phyloP scores from a whole-genome alignment of 139 green algal genomes.

The Chlamydomonas sp. region DNA sequence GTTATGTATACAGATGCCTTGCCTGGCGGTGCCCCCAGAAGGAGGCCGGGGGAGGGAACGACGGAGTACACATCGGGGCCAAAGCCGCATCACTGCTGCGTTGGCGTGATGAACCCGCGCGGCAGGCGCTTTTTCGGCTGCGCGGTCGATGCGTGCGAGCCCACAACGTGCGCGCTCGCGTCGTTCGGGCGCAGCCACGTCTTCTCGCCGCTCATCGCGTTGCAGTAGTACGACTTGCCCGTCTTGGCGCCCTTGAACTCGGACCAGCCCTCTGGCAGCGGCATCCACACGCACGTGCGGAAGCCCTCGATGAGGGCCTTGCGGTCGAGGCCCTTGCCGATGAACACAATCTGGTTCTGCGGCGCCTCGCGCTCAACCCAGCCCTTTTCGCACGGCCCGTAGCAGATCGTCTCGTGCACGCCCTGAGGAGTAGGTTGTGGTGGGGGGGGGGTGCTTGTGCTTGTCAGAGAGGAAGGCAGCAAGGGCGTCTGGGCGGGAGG shows the following conservation, averaged over 20 bases:
- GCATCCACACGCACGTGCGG: conserved; percentile 65
- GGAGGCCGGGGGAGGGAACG: too few species aligned
- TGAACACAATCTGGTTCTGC: conserved; percentile 80
- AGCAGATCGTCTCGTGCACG: conserved; percentile 79
- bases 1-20: too few species aligned
- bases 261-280: conserved; percentile 67
- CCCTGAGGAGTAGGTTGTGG: too few species aligned
- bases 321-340: conserved; percentile 59
- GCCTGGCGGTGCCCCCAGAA: too few species aligned
- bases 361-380: conserved; percentile 56
- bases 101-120: too few species aligned
- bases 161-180: neutral
- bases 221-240: conserved; percentile 61
- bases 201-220: conserved; percentile 55
- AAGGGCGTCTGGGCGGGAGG: too few species aligned
- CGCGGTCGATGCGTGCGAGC: neutral
- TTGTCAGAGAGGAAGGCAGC: too few species aligned
- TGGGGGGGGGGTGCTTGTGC: too few species aligned
- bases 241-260: conserved; percentile 52
- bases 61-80: too few species aligned
- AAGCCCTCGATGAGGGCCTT: conserved; percentile 51
- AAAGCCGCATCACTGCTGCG: too few species aligned
- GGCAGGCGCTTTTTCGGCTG: too few species aligned
- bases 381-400: conserved; percentile 48
- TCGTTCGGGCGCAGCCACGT: conserved; percentile 47